phyloP scores from a whole-genome alignment of 305 asterid species.

The Rubia peregrina region DNA sequence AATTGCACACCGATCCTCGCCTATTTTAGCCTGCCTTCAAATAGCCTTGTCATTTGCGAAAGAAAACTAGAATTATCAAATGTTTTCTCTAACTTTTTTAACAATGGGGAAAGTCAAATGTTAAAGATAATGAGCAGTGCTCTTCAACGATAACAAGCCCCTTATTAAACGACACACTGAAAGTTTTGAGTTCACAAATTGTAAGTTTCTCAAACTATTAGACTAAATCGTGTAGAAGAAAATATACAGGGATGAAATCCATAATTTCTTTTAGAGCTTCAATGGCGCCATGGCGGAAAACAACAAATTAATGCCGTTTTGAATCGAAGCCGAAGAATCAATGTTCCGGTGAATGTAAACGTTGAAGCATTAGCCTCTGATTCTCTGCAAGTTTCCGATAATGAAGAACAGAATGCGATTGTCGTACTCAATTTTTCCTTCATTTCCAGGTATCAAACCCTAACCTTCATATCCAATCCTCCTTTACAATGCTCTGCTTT shows the following conservation, averaged over 20 bases:
- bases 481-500: background rate
- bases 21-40: too few relatives aligned
- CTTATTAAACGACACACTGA: too few relatives aligned
- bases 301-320: background rate
- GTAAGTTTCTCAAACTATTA: background rate
- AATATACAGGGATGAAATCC: background rate
- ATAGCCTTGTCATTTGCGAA: too few relatives aligned
- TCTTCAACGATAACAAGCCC: too few relatives aligned
- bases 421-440: constrained; percentile 28
- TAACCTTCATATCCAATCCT: constrained; percentile 5
- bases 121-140: too few relatives aligned
- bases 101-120: background rate
- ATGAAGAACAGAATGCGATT: constrained; percentile 33
- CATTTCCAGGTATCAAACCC: constrained; percentile 32
- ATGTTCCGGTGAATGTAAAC: background rate
- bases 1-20: too few relatives aligned
- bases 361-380: background rate
- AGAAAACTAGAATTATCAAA: too few relatives aligned
- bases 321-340: background rate
- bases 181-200: background rate
- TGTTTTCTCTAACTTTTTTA: too few relatives aligned
- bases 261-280: background rate
- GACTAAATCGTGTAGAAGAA: background rate
- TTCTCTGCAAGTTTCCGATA: background rate
- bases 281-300: background rate